A percentile compares a stretch with the other conserved stretches of the same genome.
Conservation (phyloP, 768 basidiomycete genomes). For the Trametes coccinea region DNA sequence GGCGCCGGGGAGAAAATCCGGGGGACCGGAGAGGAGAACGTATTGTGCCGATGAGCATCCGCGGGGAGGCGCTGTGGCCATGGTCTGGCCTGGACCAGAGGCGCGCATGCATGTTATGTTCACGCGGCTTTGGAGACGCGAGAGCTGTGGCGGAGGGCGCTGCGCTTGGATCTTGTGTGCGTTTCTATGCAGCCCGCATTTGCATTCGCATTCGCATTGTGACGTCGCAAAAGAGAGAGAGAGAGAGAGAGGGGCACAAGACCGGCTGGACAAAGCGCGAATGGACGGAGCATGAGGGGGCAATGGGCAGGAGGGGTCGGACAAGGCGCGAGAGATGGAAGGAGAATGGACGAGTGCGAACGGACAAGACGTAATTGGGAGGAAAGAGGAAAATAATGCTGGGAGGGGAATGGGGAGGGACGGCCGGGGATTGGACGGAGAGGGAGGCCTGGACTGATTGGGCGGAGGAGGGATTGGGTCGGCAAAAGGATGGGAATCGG, state of each 20-base stretch:
- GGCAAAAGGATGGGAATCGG: slow-evolving; percentile 21
- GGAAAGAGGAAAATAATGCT: background rate
- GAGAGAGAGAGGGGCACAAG: background rate
- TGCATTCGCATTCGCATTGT: background rate
- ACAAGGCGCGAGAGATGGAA: background rate
- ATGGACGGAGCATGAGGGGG: background rate
- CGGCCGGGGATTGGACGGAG: slow-evolving; percentile 9
- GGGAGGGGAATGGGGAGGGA: too few species aligned
- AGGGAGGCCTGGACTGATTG: slow-evolving; percentile 17
- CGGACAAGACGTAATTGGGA: slow-evolving; percentile 16
- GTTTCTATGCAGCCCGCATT: background rate
- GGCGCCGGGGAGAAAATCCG: slow-evolving; percentile 21
- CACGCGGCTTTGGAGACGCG: background rate
- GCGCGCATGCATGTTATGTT: background rate
- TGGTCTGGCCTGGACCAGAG: background rate
- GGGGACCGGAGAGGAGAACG: background rate
- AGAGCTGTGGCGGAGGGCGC: background rate
- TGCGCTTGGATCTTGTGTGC: background rate
- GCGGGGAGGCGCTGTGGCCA: slow-evolving; percentile 4
- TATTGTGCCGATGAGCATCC: slow-evolving; percentile 17
- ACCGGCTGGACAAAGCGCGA: background rate
- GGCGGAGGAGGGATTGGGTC: slow-evolving; percentile 19
- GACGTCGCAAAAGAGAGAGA: background rate
- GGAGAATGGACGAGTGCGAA: slow-evolving; percentile 1
- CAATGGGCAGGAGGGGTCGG: background rate